Evolutionary conservation across 805 yeast genomes (phyloP).

Genomic region (Ogataea corticis): DNA sequence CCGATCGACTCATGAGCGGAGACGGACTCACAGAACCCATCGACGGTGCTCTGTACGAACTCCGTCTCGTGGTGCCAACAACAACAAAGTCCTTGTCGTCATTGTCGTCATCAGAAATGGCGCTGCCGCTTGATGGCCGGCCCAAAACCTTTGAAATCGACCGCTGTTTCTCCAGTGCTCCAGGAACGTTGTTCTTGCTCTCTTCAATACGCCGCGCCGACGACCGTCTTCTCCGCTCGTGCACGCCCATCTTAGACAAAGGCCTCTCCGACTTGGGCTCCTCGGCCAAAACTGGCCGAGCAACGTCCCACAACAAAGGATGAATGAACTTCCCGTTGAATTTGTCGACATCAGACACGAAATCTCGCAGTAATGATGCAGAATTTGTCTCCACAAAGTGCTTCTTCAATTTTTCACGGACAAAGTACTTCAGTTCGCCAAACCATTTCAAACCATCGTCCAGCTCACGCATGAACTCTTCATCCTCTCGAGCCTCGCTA

Average conservation of each 20-base stretch:
- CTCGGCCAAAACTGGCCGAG: conserved; percentile 24
- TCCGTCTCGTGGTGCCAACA: conserved; percentile 34
- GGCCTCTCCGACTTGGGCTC: conserved; percentile 9
- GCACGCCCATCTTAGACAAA: conserved; percentile 6
- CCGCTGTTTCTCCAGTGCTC: conserved; percentile 20
- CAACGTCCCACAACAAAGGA: conserved; percentile 30
- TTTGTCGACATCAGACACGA: conserved; percentile 34
- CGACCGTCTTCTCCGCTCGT: conserved; percentile 25
- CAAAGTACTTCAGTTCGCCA: conserved; percentile 27
- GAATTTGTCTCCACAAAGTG: conserved; percentile 28
- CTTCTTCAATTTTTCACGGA: conserved; percentile 17
- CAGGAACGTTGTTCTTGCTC: conserved; percentile 21
- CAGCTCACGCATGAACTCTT: conserved; percentile 23
- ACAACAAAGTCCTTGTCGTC: conserved; percentile 36
- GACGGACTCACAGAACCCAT: conserved; percentile 1
- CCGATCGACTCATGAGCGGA: conserved; percentile 1
- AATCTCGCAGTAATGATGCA: conserved; percentile 33
- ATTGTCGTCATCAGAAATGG: conserved; percentile 29
- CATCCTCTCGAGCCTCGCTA: conserved; percentile 22
- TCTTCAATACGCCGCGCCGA: conserved; percentile 27
- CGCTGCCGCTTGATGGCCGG: conserved; percentile 18
- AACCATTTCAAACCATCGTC: conserved; percentile 40
- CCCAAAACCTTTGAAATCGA: conserved; percentile 8
- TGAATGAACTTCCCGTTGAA: conserved; percentile 46
- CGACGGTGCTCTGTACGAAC: conserved; percentile 21